These are phyloP conservation scores for Talaromyces sp. DNA, from an alignment of 2,329 filamentous ascomycete species.

Conservation along the genomic window DNA sequence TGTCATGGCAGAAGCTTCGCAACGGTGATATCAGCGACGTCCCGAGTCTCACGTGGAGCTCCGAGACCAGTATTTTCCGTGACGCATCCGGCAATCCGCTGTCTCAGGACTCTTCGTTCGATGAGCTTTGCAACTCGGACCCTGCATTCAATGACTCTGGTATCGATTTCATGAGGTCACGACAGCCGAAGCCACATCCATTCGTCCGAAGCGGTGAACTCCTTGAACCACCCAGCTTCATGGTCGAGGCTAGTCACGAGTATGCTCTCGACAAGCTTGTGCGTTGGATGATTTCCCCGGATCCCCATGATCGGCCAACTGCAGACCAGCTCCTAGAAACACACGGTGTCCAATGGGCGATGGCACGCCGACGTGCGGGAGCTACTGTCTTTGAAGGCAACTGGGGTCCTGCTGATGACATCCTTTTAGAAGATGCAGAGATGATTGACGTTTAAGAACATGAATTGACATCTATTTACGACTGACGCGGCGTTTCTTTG, in stretches of 20 bases:
- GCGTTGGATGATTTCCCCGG: constrained; percentile 77
- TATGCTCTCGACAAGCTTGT: constrained; percentile 81
- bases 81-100: constrained; percentile 70
- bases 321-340: constrained; percentile 68
- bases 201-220: constrained; percentile 52
- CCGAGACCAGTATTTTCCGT: constrained; percentile 63
- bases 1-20: constrained; percentile 83
- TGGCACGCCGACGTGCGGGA: constrained; percentile 69
- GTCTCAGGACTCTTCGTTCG: constrained; percentile 39
- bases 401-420: constrained; percentile 75
- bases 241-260: constrained; percentile 68
- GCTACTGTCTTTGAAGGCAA: constrained; percentile 96
- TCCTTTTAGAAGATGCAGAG: constrained; percentile 54
- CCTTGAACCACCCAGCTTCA: constrained; percentile 73
- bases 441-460: constrained; percentile 55
- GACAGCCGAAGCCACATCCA: constrained; percentile 20
- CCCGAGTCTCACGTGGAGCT: constrained; percentile 78
- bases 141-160: constrained; percentile 41
- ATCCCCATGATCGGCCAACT: constrained; percentile 67
- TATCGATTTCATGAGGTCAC: constrained; percentile 24
- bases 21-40: constrained; percentile 86
- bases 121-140: constrained; percentile 39
- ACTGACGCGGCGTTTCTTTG: constrained; percentile 6
- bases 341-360: constrained; percentile 75
- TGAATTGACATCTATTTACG: constrained; percentile 5